Evolutionary conservation across 345 rosid species (phyloP), one percentile per base, ranked within the genome.

Genomic region (Carallia pectinifolia): DNA sequence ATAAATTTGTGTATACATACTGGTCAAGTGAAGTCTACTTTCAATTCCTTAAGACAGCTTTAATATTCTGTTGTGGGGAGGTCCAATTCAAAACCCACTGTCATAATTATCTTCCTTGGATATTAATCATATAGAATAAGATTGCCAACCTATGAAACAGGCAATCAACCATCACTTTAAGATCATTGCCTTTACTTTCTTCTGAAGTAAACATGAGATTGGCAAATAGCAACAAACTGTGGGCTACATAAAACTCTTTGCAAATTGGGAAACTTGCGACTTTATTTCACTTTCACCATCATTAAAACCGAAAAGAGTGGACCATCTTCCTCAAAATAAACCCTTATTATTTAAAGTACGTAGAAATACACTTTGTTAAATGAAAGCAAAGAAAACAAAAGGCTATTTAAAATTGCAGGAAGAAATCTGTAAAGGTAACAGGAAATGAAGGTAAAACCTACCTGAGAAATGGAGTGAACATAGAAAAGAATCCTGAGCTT

Each of bases 391-490:
- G n/a, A 63, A 70, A 36, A 72, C 69, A 58, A 66, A 3, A 55
- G 7, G 36, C 31, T 65, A 37, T 56, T 56, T 27, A 17, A 19
- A 27, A 33, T 17, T 44, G 6, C 30, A 27, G 19, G 54, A 16
- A 58, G 3, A 29, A 29, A 67, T 27, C 6, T 23, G 60, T 33
- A 27, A 8, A 56, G 60, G 37, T 50, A 61, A 34, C 61, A 67
- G 61, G 44, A 31, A 68, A 53, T 37, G 38, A 39, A 52, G 7
- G 65, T 15, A 38, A 76, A 76, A 77, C 85, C 81, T 77, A 76
- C 98, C 96, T 89, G 97, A 69, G 85, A 84, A 81, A 82, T 65
- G 19, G 83, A 82, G 77, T 93, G 98, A 73, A 84, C 85, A 73
- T 87, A 85, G 77, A 83, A 78, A 60, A 88, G 82, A 66, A 83